Evolutionary conservation across 192 early-diverging fungal species (phyloP), one percentile per base, ranked within the genome.

Genomic region (Thamnidium elegans): DNA sequence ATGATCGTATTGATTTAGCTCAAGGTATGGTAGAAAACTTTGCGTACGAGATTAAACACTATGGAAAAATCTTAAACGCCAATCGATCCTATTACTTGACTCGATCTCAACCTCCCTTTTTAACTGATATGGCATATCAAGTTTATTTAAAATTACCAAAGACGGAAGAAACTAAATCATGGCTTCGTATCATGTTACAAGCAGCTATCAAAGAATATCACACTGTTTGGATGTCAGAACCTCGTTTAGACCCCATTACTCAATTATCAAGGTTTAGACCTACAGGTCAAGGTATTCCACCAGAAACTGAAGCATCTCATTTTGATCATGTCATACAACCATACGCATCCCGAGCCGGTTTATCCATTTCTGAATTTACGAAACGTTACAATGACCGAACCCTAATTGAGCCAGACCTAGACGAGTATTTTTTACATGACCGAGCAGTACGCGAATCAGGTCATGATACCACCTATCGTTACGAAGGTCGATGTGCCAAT

Each of bases 1-100:
- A 99, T 77, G 90, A 88, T 10, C 89, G 93, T 23, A 61, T 90
- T 14, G 90, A 94, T 65, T 75, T 99, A 62, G 93, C 89, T 14
- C 86, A 92, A 67, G 89, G 90, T 68, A 98, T 98, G 96, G 90
- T 98, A 3, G 96, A 98, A 63, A 95, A 99, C 76, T 98, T 99
- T 79, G 84, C 82, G 17, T 99, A 99, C 78, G 87, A 96, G 73
- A 98, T 99, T 69, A 89, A 89, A 58, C 94, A 97, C 78, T 99
- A 99, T 67, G 94, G 94, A 65, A 98, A 97, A 78, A 97, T 99
- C 71, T 84, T 98, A 47, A 99, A 99, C 74, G 97, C 96, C 71
- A 98, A 98, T 77, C 90, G 97, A 31, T 89, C 87, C 42, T 99
- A 99, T 81, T 99, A 98, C 73, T 76, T 99, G 26, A 90, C 91